Conservation (phyloP, 441 rosid species). For the Pelargonium australe region DNA sequence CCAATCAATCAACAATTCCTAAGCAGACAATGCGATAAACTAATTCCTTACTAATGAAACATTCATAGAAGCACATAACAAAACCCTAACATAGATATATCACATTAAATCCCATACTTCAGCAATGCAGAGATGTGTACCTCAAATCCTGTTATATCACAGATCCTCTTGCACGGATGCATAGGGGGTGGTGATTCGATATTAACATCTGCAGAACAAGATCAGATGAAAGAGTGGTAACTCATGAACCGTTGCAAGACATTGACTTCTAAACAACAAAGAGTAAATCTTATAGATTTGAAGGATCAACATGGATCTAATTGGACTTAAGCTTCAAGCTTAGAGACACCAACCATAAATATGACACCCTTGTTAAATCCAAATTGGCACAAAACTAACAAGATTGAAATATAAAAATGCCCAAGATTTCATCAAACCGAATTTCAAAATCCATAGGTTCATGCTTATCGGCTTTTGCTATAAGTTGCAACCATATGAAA, state of each 20-base stretch:
- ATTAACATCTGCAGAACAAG: conserved; percentile 47
- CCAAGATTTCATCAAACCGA: too few relatives aligned
- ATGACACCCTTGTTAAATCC: too few relatives aligned
- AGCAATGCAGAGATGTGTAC: conserved; percentile 21
- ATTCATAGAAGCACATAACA: background rate
- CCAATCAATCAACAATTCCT: too few relatives aligned
- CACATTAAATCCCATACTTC: background rate
- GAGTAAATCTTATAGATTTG: background rate
- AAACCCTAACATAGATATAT: background rate
- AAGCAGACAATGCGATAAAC: too few relatives aligned
- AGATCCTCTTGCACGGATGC: conserved; percentile 71
- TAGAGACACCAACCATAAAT: background rate
- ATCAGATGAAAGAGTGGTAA: background rate
- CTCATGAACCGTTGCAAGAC: background rate
- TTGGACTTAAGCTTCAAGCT: background rate
- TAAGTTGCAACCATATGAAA: too few relatives aligned
- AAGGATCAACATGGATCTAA: background rate
- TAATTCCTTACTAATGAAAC: too few relatives aligned
- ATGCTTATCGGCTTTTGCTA: too few relatives aligned
- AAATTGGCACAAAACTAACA: too few relatives aligned
- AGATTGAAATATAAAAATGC: too few relatives aligned
- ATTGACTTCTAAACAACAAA: background rate
- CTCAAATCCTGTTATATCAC: conserved; percentile 85
- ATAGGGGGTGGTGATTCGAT: conserved; percentile 80
- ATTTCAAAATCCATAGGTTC: too few relatives aligned